Evolutionary conservation across 176 grass and related monocot species (phyloP).

Genomic region (Dendrocalamus sinicus): DNA sequence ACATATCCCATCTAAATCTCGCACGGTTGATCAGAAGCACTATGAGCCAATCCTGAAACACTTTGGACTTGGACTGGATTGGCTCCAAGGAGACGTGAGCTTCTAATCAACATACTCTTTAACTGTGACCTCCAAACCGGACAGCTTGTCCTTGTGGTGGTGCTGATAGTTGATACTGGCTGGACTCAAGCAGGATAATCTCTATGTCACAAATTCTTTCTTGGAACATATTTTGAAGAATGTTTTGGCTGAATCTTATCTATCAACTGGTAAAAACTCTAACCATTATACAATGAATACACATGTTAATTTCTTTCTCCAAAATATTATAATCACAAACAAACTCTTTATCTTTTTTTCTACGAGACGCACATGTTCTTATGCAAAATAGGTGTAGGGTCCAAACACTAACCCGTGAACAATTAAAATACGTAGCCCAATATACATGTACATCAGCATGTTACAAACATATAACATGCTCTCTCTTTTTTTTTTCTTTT

Average conservation of each 20-base stretch:
- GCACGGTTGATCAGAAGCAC: neutral
- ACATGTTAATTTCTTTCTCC: too few species aligned
- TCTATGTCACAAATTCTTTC: neutral
- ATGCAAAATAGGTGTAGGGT: neutral
- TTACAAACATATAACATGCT: neutral
- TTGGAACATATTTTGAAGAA: neutral
- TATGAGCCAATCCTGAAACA: neutral
- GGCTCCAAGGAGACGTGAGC: neutral
- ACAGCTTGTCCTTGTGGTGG: neutral
- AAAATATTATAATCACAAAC: too few species aligned
- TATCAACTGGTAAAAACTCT: neutral
- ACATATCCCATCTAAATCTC: neutral
- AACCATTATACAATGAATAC: neutral
- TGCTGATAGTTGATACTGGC: neutral
- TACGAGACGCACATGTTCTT: neutral
- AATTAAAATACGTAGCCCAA: neutral
- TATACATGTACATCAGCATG: neutral
- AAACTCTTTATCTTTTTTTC: too few species aligned
- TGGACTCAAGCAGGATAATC: neutral
- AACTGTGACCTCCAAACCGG: neutral
- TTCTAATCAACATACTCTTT: neutral
- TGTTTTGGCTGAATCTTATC: neutral
- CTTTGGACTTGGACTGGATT: neutral
- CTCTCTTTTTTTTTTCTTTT: neutral
- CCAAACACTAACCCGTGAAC: too few species aligned